Evolutionary conservation across 2,329 filamentous ascomycete genomes (phyloP).

Genomic region (Colletotrichum sp.): DNA sequence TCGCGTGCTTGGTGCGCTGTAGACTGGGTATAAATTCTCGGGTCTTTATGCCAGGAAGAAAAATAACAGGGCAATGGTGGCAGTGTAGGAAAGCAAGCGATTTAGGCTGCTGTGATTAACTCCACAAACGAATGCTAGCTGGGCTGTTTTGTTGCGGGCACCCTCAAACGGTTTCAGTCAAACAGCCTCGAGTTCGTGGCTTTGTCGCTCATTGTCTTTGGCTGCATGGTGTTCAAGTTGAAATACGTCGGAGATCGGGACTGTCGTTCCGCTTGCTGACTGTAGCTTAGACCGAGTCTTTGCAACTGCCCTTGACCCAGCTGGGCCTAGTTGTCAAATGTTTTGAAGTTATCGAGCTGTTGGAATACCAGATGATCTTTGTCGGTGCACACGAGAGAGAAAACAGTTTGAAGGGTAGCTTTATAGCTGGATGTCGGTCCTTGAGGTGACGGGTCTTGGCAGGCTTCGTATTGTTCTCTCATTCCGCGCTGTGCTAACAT

Average conservation of each 20-base stretch:
- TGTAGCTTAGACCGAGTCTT: rapidly evolving
- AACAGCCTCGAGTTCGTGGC: rapidly evolving
- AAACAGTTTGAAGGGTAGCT: background rate
- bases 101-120: too few species aligned
- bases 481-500: too few species aligned
- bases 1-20: too few species aligned
- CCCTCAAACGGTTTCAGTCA: too few species aligned
- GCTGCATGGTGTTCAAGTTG: rapidly evolving
- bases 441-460: rapidly evolving
- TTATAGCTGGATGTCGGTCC: background rate
- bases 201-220: rapidly evolving
- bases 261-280: background rate
- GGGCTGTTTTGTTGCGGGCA: background rate
- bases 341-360: too few species aligned
- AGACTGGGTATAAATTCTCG: too few species aligned
- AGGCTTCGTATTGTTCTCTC: too few species aligned
- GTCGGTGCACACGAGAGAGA: background rate
- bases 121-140: background rate
- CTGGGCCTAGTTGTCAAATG: background rate
- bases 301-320: background rate
- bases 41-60: too few species aligned
- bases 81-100: too few species aligned
- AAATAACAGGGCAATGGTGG: too few species aligned
- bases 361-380: too few species aligned
- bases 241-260: rapidly evolving